Percentiles rank a stretch among this genome's conserved stretches.
These are phyloP conservation scores for Sarocladiaceae sp. DNA, from an alignment of 2,329 filamentous ascomycete species.

Conservation along the genomic window DNA sequence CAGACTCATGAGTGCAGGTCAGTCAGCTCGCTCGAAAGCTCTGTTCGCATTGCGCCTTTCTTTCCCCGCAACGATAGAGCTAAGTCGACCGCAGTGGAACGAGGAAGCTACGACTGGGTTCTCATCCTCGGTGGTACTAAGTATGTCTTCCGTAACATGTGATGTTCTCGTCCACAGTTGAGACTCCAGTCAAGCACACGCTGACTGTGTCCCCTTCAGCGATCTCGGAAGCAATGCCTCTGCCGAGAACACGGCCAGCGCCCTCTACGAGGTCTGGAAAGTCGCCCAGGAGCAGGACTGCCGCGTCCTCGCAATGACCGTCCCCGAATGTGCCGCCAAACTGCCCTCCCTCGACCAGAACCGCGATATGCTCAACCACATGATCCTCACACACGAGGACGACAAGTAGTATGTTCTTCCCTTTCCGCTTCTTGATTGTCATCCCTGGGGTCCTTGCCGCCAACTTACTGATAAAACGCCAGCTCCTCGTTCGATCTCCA, in stretches of 20 bases:
- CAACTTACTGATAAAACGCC: not conserved
- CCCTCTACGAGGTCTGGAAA: slow-evolving; percentile 44
- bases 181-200: too few relatives aligned
- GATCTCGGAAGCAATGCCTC: slow-evolving; percentile 41
- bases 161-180: too few relatives aligned
- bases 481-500: slow-evolving; percentile 54
- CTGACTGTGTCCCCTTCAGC: slow-evolving; percentile 19
- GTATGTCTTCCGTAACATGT: slow-evolving; percentile 28
- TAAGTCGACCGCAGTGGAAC: slow-evolving; percentile 8
- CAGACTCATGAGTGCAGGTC: slow-evolving; percentile 1
- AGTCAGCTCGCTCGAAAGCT: not conserved
- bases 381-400: slow-evolving; percentile 43
- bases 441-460: not conserved
- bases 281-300: slow-evolving; percentile 40
- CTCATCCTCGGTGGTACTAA: slow-evolving; percentile 61
- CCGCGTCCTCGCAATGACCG: slow-evolving; percentile 57
- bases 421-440: not conserved
- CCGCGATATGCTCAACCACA: slow-evolving; percentile 42
- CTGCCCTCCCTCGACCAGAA: slow-evolving; percentile 22
- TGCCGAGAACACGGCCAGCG: slow-evolving; percentile 38
- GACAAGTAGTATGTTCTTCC: slow-evolving; percentile 43
- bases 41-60: not conserved
- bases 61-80: not conserved
- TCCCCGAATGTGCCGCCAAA: slow-evolving; percentile 44
- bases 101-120: slow-evolving; percentile 47